Conservation (phyloP, 2,329 filamentous ascomycete genomes). For the Fusarium sp. region DNA sequence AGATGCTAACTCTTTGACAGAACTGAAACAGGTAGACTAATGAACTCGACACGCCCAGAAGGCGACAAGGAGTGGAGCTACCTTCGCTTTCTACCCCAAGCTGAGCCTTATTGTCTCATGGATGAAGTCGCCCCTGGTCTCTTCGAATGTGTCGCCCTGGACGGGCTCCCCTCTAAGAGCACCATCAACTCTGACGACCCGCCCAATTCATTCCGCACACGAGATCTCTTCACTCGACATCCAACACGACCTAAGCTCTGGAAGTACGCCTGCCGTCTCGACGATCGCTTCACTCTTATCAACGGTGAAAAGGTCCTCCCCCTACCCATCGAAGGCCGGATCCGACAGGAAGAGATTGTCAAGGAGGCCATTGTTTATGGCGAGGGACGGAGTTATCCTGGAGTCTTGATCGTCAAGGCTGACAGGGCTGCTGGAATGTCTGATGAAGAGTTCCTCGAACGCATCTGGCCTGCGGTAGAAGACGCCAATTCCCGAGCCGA, state of each 20-base stretch:
- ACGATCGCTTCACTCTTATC: conserved; percentile 58
- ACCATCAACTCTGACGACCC: conserved; percentile 54
- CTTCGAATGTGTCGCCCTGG: conserved; percentile 53
- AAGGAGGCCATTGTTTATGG: conserved; percentile 70
- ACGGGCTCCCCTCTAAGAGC: conserved; percentile 53
- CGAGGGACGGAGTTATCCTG: conserved; percentile 62
- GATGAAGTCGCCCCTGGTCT: conserved; percentile 46
- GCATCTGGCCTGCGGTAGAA: conserved; percentile 62
- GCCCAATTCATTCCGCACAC: conserved; percentile 57
- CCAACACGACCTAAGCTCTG: conserved; percentile 54
- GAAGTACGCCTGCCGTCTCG: conserved; percentile 59
- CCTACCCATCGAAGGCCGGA: conserved; percentile 61
- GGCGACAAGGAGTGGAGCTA: conserved; percentile 48
- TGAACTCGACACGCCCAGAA: conserved; percentile 41
- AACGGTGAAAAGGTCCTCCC: conserved; percentile 63
- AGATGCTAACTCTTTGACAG: conserved; percentile 11
- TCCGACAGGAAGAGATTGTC: conserved; percentile 64
- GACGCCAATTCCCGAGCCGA: conserved; percentile 62
- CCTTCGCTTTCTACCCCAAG: conserved; percentile 46
- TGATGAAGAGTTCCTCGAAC: conserved; percentile 58
- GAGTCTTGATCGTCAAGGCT: conserved; percentile 64
- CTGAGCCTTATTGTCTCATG: conserved; percentile 39
- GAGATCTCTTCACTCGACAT: conserved; percentile 58
- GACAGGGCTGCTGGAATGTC: conserved; percentile 55
- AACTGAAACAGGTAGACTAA: conserved; percentile 44